Conservation (phyloP, 129 eudicot species). For the Oenanthe sinensis region DNA sequence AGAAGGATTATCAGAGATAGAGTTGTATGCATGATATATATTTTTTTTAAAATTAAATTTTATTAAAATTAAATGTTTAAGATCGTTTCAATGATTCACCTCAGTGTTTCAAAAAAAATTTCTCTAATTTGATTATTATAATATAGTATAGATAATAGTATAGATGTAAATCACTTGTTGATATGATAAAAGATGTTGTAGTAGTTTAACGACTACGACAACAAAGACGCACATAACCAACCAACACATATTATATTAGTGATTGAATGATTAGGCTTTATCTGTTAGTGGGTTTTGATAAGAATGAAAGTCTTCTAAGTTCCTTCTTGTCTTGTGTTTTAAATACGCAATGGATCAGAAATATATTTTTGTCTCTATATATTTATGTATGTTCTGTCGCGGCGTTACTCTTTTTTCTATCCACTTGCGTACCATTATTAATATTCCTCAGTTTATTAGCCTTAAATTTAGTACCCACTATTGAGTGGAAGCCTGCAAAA, state of each 20-base stretch:
- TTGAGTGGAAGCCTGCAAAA: not conserved
- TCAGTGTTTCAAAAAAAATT: too few species aligned
- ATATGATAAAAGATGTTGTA: not conserved
- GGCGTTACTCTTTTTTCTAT: not conserved
- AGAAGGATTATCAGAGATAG: too few species aligned
- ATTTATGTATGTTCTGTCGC: not conserved
- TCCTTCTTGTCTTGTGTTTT: not conserved
- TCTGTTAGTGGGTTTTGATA: not conserved
- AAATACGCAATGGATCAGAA: not conserved
- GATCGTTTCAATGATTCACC: too few species aligned
- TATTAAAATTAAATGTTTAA: too few species aligned
- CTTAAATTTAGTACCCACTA: not conserved
- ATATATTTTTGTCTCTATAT: not conserved
- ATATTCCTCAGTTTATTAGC: not conserved
- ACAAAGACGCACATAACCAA: not conserved
- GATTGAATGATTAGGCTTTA: not conserved
- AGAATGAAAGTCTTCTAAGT: not conserved
- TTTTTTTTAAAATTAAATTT: too few species aligned
- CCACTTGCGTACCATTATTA: not conserved
- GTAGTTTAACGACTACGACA: conserved; percentile 6
- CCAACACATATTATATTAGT: not conserved
- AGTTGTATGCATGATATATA: too few species aligned
- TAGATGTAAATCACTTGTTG: not conserved
- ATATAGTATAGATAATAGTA: too few species aligned
- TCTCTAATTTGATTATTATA: too few species aligned